Conservation (phyloP, 257 asterid species). For the Ajuga chamaepitys region DNA sequence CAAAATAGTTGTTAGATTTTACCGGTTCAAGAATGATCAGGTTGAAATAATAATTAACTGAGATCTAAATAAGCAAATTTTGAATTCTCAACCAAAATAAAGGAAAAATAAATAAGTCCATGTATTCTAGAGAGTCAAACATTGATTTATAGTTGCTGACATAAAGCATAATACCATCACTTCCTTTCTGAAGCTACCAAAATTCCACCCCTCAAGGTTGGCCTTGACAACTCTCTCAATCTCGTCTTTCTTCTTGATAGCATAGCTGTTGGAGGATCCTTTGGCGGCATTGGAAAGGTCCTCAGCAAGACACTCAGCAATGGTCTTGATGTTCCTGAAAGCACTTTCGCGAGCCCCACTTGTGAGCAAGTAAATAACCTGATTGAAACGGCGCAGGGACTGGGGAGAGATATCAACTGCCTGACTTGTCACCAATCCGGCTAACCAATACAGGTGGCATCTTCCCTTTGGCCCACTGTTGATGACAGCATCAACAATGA, state of each 20-base stretch:
- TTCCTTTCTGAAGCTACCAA: background rate
- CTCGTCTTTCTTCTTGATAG: conserved; percentile 87
- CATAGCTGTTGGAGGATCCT: conserved; percentile 59
- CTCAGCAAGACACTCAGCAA: conserved; percentile 55
- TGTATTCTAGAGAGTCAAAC: conserved; percentile 2
- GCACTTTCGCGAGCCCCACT: conserved; percentile 58
- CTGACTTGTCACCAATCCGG: conserved; percentile 47
- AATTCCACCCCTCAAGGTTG: conserved; percentile 36
- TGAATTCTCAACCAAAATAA: conserved; percentile 5
- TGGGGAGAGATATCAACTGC: conserved; percentile 56
- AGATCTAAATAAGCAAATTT: conserved; percentile 1
- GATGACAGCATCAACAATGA: conserved; percentile 50
- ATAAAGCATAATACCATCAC: conserved; percentile 6
- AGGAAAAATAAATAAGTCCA: background rate
- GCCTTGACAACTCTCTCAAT: conserved; percentile 93
- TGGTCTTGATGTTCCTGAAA: conserved; percentile 45
- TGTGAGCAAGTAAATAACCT: conserved; percentile 44
- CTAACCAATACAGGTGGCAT: conserved; percentile 51
- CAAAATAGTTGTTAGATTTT: no score
- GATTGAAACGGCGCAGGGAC: conserved; percentile 50
- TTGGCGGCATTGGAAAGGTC: conserved; percentile 50
- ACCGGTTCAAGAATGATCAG: no score
- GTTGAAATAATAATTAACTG: no score
- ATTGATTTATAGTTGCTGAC: background rate
- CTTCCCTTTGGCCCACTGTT: conserved; percentile 53